Base-by-base conservation (phyloP, 1,139 yeast species). In the Scheffersomyces quercinus region DNA sequence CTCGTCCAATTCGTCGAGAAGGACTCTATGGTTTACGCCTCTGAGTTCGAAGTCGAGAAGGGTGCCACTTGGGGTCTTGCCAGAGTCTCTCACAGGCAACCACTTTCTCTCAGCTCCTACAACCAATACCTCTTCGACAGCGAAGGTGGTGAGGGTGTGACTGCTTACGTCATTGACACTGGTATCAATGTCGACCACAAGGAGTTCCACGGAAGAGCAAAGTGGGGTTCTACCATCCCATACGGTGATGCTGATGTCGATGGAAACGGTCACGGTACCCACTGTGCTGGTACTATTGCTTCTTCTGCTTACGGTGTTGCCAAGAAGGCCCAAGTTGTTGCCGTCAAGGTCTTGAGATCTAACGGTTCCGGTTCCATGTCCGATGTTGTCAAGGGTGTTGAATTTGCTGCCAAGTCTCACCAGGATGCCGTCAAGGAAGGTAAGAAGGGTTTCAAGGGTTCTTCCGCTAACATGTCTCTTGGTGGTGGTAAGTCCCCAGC, bases 41-140 rank as follows among this genome's bases (percentile, higher is more conserved):
- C 73, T 47, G 86, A 85, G 55, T 80, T 82, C 53, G 72, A 73
- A 44, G 56, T 79, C 47, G 93, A 89, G 73, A 83, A 82, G 59
- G 89, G 89, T 53, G 93, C 96, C 38, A 96, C 97, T 45, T 90
- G 97, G 98, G 97, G 97, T 58, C 79, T 91, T 56, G 95, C 98
- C 38, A 84, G 99, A 73, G 81, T 91, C 49, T 88, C 97, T 40
- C 97, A 91, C 74, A 85, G 97, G 65, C 65, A 86, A 50, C 77
- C 84, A 29, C 76, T 89, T 60, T 81, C 83, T 48, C 77, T 89
- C 53, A 86, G 87, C 49, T 76, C 89, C 42, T 88, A 86, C 77
- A 89, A 88, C 80, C 86, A 88, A 70, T 91, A 91, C 70, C 71
- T 88, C 51, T 89, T 79, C 67, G 96, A 90, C 60, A 76, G 75